phyloP scores from a whole-genome alignment of 768 basidiomycete genomes.

The Mycena rebaudengoi region DNA sequence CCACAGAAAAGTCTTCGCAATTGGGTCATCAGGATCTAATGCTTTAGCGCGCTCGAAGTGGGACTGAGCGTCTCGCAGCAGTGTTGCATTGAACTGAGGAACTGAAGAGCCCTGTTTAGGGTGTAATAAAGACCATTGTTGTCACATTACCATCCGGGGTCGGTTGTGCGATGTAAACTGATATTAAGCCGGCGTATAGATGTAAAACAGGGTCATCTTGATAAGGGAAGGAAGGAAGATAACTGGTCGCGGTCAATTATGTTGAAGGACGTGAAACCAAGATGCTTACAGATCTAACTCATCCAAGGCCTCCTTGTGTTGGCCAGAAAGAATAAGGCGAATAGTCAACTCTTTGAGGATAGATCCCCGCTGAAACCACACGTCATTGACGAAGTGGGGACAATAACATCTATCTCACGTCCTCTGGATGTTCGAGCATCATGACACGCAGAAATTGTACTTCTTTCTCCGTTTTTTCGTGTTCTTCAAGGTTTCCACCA shows the following conservation, averaged over 20 bases:
- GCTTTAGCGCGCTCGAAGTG: conserved; percentile 71
- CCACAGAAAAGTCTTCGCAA: conserved; percentile 61
- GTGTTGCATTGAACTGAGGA: conserved; percentile 37
- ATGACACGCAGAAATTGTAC: conserved; percentile 72
- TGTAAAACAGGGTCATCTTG: conserved; percentile 84
- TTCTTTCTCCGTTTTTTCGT: conserved; percentile 42
- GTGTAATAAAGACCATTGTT: background rate
- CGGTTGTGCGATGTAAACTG: conserved; percentile 66
- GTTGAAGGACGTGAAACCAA: background rate
- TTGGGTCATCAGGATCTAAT: conserved; percentile 64
- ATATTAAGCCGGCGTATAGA: conserved; percentile 82
- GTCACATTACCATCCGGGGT: conserved; percentile 19
- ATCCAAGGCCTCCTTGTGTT: conserved; percentile 77
- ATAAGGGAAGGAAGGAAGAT: conserved; percentile 88
- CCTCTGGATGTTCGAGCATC: conserved; percentile 74
- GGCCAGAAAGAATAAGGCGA: conserved; percentile 63
- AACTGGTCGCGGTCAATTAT: conserved; percentile 52
- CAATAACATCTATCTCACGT: conserved; percentile 54
- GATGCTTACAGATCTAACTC: conserved; percentile 88
- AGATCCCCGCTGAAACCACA: conserved; percentile 63
- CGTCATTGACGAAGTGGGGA: conserved; percentile 1
- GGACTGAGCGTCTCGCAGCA: conserved; percentile 64
- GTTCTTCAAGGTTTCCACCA: conserved; percentile 39
- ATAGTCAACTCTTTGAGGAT: conserved; percentile 82
- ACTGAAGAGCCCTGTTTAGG: background rate